These are phyloP conservation scores for Epichloe hybrida DNA, from an alignment of 2,329 filamentous ascomycete genomes.

Conservation along the genomic window DNA sequence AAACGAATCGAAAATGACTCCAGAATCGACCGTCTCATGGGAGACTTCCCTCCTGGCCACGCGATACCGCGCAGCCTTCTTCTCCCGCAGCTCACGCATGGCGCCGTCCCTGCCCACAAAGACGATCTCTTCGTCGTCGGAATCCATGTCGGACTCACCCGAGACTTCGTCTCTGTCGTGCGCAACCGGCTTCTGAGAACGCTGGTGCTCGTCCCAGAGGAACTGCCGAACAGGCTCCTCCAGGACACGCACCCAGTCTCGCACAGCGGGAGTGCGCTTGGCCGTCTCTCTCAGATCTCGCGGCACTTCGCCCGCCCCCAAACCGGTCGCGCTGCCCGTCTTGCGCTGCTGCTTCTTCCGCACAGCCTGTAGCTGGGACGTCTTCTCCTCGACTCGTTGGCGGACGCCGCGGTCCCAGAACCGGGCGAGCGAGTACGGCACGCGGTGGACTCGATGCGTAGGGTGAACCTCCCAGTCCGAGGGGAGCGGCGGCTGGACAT, in stretches of 20 bases:
- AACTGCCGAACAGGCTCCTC: constrained; percentile 76
- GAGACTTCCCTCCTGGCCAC: constrained; percentile 37
- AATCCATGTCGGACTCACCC: constrained; percentile 25
- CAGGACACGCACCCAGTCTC: constrained; percentile 65
- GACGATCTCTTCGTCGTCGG: constrained; percentile 72
- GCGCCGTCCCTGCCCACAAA: constrained; percentile 63
- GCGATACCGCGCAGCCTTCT: constrained; percentile 30
- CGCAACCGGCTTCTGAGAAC: constrained; percentile 6
- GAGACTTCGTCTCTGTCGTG: constrained; percentile 9
- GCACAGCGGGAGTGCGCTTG: constrained; percentile 68
- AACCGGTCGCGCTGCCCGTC: constrained; percentile 26
- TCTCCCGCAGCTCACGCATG: constrained; percentile 30
- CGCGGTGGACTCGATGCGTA: constrained; percentile 61
- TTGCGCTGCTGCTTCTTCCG: constrained; percentile 34
- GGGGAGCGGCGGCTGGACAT: constrained; percentile 68
- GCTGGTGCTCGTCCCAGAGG: constrained; percentile 37
- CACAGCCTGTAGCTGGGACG: constrained; percentile 23
- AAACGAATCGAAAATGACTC: constrained; percentile 66
- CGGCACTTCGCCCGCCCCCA: constrained; percentile 49
- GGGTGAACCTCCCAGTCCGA: constrained; percentile 73
- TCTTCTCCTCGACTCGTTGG: constrained; percentile 36
- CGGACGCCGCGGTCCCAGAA: constrained; percentile 57
- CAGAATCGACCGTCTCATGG: constrained; percentile 45
- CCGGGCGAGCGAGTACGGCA: constrained; percentile 82
- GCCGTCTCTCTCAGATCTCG: constrained; percentile 67